Evolutionary conservation across 2,329 filamentous ascomycete genomes (phyloP).

Genomic region (Seiridium unicorne): DNA sequence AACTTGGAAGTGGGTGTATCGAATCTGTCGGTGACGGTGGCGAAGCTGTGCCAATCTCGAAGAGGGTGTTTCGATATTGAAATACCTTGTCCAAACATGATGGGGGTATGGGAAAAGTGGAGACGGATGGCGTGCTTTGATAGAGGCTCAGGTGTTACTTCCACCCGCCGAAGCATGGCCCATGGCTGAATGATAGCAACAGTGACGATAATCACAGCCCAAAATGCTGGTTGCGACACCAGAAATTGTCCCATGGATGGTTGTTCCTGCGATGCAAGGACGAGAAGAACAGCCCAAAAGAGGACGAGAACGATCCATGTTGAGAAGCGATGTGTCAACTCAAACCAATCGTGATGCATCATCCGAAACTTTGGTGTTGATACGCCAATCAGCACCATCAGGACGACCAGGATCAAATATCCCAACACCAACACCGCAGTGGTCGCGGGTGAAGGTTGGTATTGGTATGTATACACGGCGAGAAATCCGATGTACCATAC

Average conservation of each 20-base stretch:
- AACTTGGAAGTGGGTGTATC: conserved; percentile 43
- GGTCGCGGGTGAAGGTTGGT: conserved; percentile 36
- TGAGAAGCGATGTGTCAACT: conserved; percentile 68
- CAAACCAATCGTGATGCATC: conserved; percentile 67
- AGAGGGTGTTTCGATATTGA: conserved; percentile 64
- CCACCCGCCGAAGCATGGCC: conserved; percentile 67
- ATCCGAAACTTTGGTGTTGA: conserved; percentile 64
- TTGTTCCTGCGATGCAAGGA: background rate
- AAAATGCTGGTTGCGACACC: conserved; percentile 51
- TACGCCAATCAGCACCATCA: conserved; percentile 47
- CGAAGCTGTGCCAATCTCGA: conserved; percentile 75
- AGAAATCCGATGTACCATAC: conserved; percentile 42
- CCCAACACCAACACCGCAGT: conserved; percentile 56
- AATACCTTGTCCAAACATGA: conserved; percentile 55
- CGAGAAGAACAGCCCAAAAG: background rate
- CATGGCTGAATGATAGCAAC: conserved; percentile 69
- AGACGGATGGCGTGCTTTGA: conserved; percentile 74
- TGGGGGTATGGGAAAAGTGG: conserved; percentile 63
- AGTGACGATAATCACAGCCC: conserved; percentile 67
- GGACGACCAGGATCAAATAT: conserved; percentile 4
- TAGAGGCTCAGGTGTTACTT: conserved; percentile 64
- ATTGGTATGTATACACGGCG: background rate
- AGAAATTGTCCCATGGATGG: conserved; percentile 17
- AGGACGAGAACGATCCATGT: conserved; percentile 50
- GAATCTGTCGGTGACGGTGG: conserved; percentile 62